A percentile compares a stretch with the other conserved stretches of the same genome.
Conservation (phyloP, 345 rosid species). For the Hevea brasiliensis region DNA sequence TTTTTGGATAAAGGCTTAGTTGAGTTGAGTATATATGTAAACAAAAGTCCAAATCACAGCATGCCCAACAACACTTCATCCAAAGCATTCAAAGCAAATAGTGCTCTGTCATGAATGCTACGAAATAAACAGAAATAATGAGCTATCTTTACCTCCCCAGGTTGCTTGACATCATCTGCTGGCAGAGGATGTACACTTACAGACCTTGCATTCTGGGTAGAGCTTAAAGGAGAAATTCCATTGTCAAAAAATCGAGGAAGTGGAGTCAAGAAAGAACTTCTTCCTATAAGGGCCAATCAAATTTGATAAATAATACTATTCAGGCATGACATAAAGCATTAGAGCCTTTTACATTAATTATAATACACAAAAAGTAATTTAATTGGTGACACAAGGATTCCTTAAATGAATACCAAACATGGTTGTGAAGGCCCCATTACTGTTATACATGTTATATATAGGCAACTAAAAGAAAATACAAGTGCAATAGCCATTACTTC, state of each 20-base stretch:
- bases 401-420: neutral
- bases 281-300: conserved; percentile 40
- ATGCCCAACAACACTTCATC: neutral
- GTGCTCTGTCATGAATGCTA: neutral
- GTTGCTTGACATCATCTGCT: conserved; percentile 28
- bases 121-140: neutral
- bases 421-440: too few species aligned
- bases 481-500: too few species aligned
- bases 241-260: conserved; percentile 47
- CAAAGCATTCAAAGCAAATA: neutral
- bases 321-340: conserved; percentile 1
- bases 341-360: neutral
- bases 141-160: conserved; percentile 40
- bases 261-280: conserved; percentile 56
- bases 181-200: conserved; percentile 56
- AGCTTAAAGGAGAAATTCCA: conserved; percentile 37
- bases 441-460: too few species aligned
- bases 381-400: neutral
- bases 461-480: too few species aligned
- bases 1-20: too few species aligned
- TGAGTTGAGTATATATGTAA: neutral
- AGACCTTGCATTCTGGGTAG: conserved; percentile 38
- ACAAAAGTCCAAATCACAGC: neutral
- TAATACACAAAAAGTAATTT: neutral
- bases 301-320: conserved; percentile 16